Percentiles rank a stretch among this genome's conserved stretches.
Evolutionary conservation across 352 stramenopile species (phyloP).

Genomic region (Globisporangium nunn): DNA sequence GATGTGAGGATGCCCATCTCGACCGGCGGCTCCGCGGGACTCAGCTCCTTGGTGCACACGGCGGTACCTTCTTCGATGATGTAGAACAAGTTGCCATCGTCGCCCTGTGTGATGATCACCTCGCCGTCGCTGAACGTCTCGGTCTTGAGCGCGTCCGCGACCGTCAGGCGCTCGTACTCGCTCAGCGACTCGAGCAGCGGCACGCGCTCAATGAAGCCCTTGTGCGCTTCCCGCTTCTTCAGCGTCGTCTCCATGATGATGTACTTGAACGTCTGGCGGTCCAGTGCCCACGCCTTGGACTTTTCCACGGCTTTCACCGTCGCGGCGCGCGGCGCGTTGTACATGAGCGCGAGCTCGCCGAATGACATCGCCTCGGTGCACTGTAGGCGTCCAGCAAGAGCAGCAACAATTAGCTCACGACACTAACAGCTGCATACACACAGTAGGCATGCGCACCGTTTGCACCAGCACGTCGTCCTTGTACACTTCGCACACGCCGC

Average conservation of each 20-base stretch:
- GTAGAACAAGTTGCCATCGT: conserved; percentile 88
- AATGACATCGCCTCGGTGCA: conserved; percentile 90
- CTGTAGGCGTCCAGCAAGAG: conserved; percentile 10
- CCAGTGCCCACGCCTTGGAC: conserved; percentile 91
- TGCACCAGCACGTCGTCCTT: conserved; percentile 85
- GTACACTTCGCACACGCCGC: conserved; percentile 87
- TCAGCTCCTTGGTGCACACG: conserved; percentile 81
- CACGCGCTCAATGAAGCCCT: conserved; percentile 84
- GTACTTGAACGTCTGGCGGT: conserved; percentile 88
- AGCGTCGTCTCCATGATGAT: conserved; percentile 90
- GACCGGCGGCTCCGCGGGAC: conserved; percentile 45
- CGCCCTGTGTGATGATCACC: conserved; percentile 87
- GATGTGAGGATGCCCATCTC: conserved; percentile 87
- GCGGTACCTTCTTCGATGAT: conserved; percentile 85
- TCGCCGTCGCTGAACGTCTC: conserved; percentile 82
- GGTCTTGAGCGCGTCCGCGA: conserved; percentile 81
- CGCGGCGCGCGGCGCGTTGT: conserved; percentile 93
- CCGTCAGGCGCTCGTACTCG: conserved; percentile 84
- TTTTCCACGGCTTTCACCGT: conserved; percentile 89
- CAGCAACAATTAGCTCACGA: background rate
- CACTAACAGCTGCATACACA: background rate
- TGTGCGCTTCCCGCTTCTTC: conserved; percentile 84
- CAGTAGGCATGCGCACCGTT: conserved; percentile 26
- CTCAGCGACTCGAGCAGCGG: conserved; percentile 89
- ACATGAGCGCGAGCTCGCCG: conserved; percentile 96